Percentiles rank a stretch among this genome's conserved stretches.
These are phyloP conservation scores for Xerocomus potaroensis DNA, from an alignment of 768 basidiomycete species.

Conservation along the genomic window DNA sequence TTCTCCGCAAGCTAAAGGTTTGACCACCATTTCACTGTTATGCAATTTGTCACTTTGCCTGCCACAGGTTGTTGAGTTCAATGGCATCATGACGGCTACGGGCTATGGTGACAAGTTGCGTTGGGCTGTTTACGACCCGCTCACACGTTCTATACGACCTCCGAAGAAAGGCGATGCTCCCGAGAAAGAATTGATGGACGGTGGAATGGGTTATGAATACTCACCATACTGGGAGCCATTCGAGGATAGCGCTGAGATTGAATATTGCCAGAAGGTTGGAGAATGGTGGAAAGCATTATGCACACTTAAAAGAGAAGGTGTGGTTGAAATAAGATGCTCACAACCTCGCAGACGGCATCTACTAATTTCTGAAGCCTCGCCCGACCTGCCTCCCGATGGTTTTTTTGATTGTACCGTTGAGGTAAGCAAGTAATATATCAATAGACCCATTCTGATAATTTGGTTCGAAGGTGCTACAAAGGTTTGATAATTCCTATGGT, in stretches of 20 bases:
- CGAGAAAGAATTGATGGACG: slow-evolving; percentile 25
- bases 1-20: slow-evolving; percentile 51
- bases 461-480: slow-evolving; percentile 44
- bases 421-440: slow-evolving; percentile 33
- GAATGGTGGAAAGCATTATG: slow-evolving; percentile 46
- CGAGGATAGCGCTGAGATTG: slow-evolving; percentile 33
- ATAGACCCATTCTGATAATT: background rate
- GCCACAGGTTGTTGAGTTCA: slow-evolving; percentile 33
- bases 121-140: slow-evolving; percentile 53
- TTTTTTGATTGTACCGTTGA: slow-evolving; percentile 65
- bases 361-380: slow-evolving; percentile 48
- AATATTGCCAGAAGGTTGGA: slow-evolving; percentile 40
- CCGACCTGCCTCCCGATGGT: slow-evolving; percentile 39
- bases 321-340: slow-evolving; percentile 13
- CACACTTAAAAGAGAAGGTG: slow-evolving; percentile 15
- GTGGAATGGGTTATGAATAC: slow-evolving; percentile 37
- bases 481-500: slow-evolving; percentile 34
- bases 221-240: slow-evolving; percentile 44
- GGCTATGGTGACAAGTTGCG: slow-evolving; percentile 45
- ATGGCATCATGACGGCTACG: slow-evolving; percentile 32
- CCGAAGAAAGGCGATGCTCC: slow-evolving; percentile 37
- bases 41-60: background rate
- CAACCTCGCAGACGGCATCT: slow-evolving; percentile 35
- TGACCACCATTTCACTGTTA: background rate
- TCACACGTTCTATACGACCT: slow-evolving; percentile 34